These are phyloP conservation scores for Aspergillus alliaceus DNA, from an alignment of 2,329 filamentous ascomycete species.

Conservation along the genomic window DNA sequence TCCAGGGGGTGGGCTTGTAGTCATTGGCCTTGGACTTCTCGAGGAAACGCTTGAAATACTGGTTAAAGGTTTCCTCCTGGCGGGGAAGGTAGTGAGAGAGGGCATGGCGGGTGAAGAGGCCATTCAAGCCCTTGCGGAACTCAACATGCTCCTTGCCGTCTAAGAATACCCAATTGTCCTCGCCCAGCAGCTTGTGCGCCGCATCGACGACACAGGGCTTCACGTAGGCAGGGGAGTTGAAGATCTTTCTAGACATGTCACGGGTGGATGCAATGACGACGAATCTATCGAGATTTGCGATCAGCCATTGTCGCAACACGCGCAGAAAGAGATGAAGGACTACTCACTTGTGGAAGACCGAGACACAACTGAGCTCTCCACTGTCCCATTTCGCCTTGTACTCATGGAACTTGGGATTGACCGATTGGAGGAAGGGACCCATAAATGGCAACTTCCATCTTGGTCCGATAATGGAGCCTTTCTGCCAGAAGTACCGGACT, in stretches of 20 bases:
- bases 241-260: constrained; percentile 93
- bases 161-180: constrained; percentile 94
- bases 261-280: constrained; percentile 94
- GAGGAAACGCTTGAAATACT: constrained; percentile 79
- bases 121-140: constrained; percentile 94
- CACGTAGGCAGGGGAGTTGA: constrained; percentile 88
- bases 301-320: neutral
- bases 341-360: constrained; percentile 94
- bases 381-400: constrained; percentile 93
- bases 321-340: too few species aligned
- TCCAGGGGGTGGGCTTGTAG: constrained; percentile 79
- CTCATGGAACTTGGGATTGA: constrained; percentile 86
- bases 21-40: constrained; percentile 69
- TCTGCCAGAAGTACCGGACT: constrained; percentile 75
- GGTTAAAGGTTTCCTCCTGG: constrained; percentile 87
- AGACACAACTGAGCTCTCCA: constrained; percentile 91
- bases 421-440: constrained; percentile 90
- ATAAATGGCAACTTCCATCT: constrained; percentile 80
- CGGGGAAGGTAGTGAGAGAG: constrained; percentile 86
- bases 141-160: constrained; percentile 94
- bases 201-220: constrained; percentile 96
- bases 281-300: constrained; percentile 55
- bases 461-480: constrained; percentile 74
- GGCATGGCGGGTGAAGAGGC: constrained; percentile 87
- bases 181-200: constrained; percentile 87